phyloP scores from a whole-genome alignment of 768 basidiomycete genomes.

The Leucosporidium scottii region DNA sequence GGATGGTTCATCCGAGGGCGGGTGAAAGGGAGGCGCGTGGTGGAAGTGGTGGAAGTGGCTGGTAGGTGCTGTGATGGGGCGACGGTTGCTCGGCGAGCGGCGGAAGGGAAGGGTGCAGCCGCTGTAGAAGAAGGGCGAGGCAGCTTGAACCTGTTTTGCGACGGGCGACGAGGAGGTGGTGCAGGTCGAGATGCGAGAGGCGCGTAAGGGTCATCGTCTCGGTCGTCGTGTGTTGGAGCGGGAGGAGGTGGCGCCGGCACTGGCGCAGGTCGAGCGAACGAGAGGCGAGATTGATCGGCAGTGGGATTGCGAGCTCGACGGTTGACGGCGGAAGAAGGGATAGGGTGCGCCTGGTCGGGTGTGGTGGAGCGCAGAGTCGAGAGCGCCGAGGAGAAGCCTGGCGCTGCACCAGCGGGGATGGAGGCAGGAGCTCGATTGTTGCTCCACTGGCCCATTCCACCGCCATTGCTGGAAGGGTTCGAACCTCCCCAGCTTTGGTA shows the following conservation, averaged over 20 bases:
- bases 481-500: not conserved
- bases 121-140: no score
- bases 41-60: no score
- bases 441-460: not conserved
- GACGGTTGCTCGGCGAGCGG: no score
- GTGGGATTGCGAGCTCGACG: not conserved
- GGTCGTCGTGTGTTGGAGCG: not conserved
- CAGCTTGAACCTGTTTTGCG: no score
- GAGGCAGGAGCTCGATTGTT: not conserved
- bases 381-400: constrained; percentile 1
- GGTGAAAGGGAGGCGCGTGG: no score
- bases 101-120: no score
- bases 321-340: not conserved
- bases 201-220: no score
- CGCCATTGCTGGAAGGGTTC: no score
- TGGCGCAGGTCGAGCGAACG: not conserved
- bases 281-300: not conserved
- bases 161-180: no score
- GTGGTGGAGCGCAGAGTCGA: not conserved
- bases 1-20: not conserved
- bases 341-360: not conserved
- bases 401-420: not conserved
- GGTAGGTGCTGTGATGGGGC: no score
- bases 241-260: not conserved
- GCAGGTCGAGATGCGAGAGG: no score